Percentiles rank a stretch among this genome's conserved stretches.
phyloP scores from a whole-genome alignment of 371 early-diverging fungal species.

The Mucor indicus region DNA sequence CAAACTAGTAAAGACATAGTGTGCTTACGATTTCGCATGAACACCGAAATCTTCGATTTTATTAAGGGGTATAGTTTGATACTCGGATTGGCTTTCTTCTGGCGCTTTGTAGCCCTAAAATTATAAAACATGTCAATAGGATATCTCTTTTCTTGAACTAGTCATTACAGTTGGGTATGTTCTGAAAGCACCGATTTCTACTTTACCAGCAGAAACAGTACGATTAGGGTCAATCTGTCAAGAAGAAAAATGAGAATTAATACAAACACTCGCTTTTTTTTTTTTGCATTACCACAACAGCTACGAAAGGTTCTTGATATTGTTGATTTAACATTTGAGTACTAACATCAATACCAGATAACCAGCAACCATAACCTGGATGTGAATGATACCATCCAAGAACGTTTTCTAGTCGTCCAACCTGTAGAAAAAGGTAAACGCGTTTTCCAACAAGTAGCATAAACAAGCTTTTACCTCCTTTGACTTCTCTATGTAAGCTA shows the following conservation, averaged over 20 bases:
- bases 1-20: background rate
- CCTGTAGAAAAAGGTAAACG: slow-evolving; percentile 35
- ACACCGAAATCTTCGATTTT: slow-evolving; percentile 98
- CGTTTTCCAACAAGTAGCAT: too few species aligned
- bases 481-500: slow-evolving; percentile 80
- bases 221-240: slow-evolving; percentile 93
- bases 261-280: background rate
- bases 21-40: slow-evolving; percentile 77
- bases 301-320: slow-evolving; percentile 94
- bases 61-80: slow-evolving; percentile 83
- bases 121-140: background rate
- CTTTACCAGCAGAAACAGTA: slow-evolving; percentile 94
- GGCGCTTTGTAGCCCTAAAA: slow-evolving; percentile 72
- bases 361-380: slow-evolving; percentile 99
- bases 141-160: background rate
- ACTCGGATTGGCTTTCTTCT: slow-evolving; percentile 72
- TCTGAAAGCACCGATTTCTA: slow-evolving; percentile 97
- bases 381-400: slow-evolving; percentile 99
- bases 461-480: slow-evolving; percentile 58
- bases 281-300: slow-evolving; percentile 73
- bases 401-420: slow-evolving; percentile 91
- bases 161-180: slow-evolving; percentile 81
- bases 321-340: slow-evolving; percentile 95
- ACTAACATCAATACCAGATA: slow-evolving; percentile 96
- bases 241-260: background rate